Conservation (phyloP, 495 filamentous ascomycete species). For the Penicillium lividum region DNA sequence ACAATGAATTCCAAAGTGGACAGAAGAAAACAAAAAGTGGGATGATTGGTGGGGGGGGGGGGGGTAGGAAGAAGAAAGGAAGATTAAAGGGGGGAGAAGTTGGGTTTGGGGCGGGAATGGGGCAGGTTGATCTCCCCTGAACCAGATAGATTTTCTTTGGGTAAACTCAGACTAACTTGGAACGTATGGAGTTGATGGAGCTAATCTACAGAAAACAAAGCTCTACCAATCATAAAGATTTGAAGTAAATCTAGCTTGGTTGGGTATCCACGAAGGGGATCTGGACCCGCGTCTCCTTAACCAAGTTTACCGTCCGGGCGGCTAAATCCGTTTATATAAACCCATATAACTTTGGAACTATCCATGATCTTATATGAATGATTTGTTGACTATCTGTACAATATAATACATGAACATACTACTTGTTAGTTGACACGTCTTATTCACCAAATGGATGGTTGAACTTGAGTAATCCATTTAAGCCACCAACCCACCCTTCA, state of each 20-base stretch:
- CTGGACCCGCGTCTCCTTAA: background rate
- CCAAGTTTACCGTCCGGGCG: background rate
- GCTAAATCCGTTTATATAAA: too few relatives aligned
- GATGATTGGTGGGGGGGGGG: conserved; percentile 6
- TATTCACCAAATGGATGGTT: conserved; percentile 94
- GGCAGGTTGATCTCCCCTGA: conserved; percentile 13
- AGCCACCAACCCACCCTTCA: conserved; percentile 94
- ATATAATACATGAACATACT: background rate
- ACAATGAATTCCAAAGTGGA: background rate
- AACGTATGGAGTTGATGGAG: conserved; percentile 1
- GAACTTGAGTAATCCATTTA: conserved; percentile 95
- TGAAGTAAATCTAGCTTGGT: background rate
- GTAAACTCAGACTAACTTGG: background rate
- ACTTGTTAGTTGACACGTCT: conserved; percentile 17
- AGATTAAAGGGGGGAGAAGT: conserved; percentile 16
- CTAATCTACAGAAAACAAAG: conserved; percentile 33
- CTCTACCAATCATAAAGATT: conserved; percentile 22
- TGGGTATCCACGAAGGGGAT: background rate
- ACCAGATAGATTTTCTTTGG: background rate
- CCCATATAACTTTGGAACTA: too few relatives aligned
- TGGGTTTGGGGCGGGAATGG: conserved; percentile 12
- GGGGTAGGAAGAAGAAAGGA: conserved; percentile 11
- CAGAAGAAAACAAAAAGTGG: conserved; percentile 4
- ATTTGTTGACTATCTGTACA: background rate
- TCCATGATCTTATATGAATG: background rate